phyloP scores from a whole-genome alignment of 441 rosid genomes.

The Populus trichocarpa region DNA sequence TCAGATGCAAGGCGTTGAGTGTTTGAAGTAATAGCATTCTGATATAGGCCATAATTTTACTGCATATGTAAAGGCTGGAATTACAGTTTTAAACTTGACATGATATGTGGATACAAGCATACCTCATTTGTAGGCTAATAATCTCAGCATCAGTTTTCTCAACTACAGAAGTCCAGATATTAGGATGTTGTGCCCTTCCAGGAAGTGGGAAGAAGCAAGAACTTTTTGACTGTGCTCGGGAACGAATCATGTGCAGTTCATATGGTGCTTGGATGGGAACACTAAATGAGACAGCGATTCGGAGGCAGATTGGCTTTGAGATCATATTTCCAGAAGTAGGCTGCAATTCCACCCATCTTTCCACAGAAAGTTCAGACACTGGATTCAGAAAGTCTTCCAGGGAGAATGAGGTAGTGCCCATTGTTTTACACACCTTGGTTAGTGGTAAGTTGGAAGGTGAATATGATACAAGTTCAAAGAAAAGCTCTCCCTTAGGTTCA shows the following conservation, averaged over 20 bases:
- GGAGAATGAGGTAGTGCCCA: slow-evolving; percentile 63
- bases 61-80: slow-evolving; percentile 1
- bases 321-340: slow-evolving; percentile 38
- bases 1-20: not conserved
- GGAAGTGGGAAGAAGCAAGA: slow-evolving; percentile 49
- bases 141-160: slow-evolving; percentile 55
- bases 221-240: slow-evolving; percentile 32
- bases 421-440: slow-evolving; percentile 35
- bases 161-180: slow-evolving; percentile 40
- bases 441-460: slow-evolving; percentile 45
- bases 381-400: slow-evolving; percentile 52
- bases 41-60: not conserved
- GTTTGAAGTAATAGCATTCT: not conserved
- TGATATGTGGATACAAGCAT: slow-evolving; percentile 22
- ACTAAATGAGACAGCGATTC: slow-evolving; percentile 62
- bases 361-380: slow-evolving; percentile 51
- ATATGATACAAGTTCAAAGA: slow-evolving; percentile 57
- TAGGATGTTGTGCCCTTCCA: slow-evolving; percentile 37
- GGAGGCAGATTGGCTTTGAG: slow-evolving; percentile 54
- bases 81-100: not conserved
- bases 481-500: slow-evolving; percentile 71
- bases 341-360: slow-evolving; percentile 72
- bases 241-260: slow-evolving; percentile 48
- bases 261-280: slow-evolving; percentile 49
- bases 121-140: slow-evolving; percentile 78